Percentiles rank a stretch among this genome's conserved stretches.
phyloP scores from a whole-genome alignment of 2,329 filamentous ascomycete genomes.

The Nothophoma quercina region DNA sequence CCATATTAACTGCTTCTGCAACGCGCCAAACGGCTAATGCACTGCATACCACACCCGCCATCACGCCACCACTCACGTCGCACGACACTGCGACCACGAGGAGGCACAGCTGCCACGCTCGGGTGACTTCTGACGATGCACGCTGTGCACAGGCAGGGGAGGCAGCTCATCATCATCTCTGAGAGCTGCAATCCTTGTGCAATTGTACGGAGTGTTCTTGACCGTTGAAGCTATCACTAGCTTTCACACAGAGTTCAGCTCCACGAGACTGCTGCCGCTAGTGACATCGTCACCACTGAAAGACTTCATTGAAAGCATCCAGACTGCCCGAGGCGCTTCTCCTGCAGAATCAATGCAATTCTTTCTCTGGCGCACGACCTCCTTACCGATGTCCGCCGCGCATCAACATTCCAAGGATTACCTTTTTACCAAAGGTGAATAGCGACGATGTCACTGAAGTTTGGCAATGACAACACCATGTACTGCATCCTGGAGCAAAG shows the following conservation, averaged over 20 bases:
- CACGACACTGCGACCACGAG: slow-evolving; percentile 14
- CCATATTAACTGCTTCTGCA: slow-evolving; percentile 21
- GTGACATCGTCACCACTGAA: not conserved
- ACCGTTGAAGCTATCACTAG: slow-evolving; percentile 5
- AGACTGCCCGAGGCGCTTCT: slow-evolving; percentile 11
- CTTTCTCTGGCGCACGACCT: slow-evolving; percentile 1
- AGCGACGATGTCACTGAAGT: not conserved
- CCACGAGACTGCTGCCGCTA: not conserved
- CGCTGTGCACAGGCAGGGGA: not conserved
- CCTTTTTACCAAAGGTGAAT: not conserved
- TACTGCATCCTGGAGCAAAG: not conserved
- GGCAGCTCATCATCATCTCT: not conserved
- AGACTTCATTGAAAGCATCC: not conserved
- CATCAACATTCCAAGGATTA: not conserved
- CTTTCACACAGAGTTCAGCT: slow-evolving; percentile 2
- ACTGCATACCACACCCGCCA: slow-evolving; percentile 14
- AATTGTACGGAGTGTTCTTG: not conserved
- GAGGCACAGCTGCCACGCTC: slow-evolving; percentile 10
- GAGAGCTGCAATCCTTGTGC: not conserved
- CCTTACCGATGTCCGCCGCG: slow-evolving; percentile 1
- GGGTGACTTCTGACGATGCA: not conserved
- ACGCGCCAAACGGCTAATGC: slow-evolving; percentile 17
- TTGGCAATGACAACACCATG: not conserved
- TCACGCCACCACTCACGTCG: slow-evolving; percentile 16
- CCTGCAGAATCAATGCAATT: not conserved